These are phyloP conservation scores for Candida odintsovae DNA, from an alignment of 805 yeast genomes.

Conservation along the genomic window DNA sequence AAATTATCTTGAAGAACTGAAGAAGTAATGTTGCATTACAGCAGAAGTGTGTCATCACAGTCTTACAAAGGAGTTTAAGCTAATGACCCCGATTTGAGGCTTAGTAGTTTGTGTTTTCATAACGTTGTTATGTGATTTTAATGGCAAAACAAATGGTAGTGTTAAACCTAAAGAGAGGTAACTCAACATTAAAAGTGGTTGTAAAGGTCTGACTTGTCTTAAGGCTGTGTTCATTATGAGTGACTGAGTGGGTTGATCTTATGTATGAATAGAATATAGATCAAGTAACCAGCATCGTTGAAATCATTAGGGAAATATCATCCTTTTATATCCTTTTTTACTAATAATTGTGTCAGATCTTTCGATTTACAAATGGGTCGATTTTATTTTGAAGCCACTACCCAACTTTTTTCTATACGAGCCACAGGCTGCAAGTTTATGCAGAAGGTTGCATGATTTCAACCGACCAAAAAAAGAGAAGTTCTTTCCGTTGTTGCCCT, in stretches of 20 bases:
- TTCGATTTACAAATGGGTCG: slow-evolving; percentile 1
- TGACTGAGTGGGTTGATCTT: neutral
- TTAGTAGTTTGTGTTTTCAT: slow-evolving; percentile 1
- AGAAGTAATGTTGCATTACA: neutral
- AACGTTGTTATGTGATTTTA: slow-evolving; percentile 11
- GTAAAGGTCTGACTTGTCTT: slow-evolving; percentile 7
- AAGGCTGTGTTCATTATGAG: slow-evolving; percentile 10
- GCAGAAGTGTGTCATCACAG: neutral
- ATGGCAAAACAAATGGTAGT: slow-evolving; percentile 18
- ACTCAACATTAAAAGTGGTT: slow-evolving; percentile 19
- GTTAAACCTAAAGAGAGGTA: slow-evolving; percentile 19
- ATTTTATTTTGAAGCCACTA: neutral
- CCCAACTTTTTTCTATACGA: neutral
- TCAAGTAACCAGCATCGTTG: no score
- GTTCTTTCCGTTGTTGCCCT: no score
- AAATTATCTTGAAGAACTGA: neutral
- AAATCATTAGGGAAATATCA: neutral
- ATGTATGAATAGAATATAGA: neutral
- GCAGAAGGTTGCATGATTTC: neutral
- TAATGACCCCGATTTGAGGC: slow-evolving; percentile 13
- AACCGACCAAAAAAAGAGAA: neutral
- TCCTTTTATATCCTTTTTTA: neutral
- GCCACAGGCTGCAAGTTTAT: neutral
- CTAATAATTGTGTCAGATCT: slow-evolving; percentile 1
- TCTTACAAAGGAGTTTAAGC: slow-evolving; percentile 16